Evolutionary conservation across 495 filamentous ascomycete species (phyloP).

Genomic region (Hypoxylon perforatum): DNA sequence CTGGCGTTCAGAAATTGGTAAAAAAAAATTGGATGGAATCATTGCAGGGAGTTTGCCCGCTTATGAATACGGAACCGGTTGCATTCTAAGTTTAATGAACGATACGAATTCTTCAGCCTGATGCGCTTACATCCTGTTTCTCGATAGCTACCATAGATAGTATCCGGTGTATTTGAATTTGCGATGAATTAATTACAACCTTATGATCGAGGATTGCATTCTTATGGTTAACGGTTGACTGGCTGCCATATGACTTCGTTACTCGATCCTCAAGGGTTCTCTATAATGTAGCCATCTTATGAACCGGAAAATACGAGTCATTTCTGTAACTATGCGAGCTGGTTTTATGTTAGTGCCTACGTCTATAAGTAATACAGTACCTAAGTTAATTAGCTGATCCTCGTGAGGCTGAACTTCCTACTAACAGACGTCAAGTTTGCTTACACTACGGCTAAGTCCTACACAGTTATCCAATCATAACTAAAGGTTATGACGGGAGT

Average conservation of each 20-base stretch:
- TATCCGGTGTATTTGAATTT: background rate
- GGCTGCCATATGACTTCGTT: too few species aligned
- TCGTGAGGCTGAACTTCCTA: too few species aligned
- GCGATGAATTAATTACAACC: background rate
- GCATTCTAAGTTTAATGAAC: slow-evolving; percentile 11
- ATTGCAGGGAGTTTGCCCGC: slow-evolving; percentile 19
- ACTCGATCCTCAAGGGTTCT: too few species aligned
- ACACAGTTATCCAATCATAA: slow-evolving; percentile 18
- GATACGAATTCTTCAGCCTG: slow-evolving; percentile 8
- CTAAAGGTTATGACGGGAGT: background rate
- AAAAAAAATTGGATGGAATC: slow-evolving; percentile 16
- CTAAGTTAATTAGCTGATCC: too few species aligned
- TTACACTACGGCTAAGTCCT: background rate
- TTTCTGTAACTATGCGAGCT: too few species aligned
- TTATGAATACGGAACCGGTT: slow-evolving; percentile 5
- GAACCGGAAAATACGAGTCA: too few species aligned
- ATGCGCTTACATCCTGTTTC: background rate
- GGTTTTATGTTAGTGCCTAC: too few species aligned
- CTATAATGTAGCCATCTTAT: too few species aligned
- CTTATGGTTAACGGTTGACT: too few species aligned
- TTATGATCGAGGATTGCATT: background rate
- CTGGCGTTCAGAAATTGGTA: slow-evolving; percentile 34
- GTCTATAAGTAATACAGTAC: too few species aligned
- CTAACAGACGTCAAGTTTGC: background rate
- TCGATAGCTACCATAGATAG: background rate